Percentiles rank a stretch among this genome's conserved stretches.
These are phyloP conservation scores for Podaxis rugospora DNA, from an alignment of 768 basidiomycete species.

Conservation along the genomic window DNA sequence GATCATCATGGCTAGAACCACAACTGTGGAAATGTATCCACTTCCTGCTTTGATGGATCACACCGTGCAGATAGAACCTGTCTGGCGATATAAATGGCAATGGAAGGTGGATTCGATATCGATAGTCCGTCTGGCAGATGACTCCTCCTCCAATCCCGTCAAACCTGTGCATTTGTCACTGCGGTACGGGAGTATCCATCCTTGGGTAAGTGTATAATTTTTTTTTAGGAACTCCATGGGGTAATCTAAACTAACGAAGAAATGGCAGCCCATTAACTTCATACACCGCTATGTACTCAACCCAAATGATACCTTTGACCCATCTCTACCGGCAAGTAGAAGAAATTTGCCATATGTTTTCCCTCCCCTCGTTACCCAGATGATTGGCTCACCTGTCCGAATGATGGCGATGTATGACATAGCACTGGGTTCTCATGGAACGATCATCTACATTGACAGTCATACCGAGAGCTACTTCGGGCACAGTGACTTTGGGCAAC, in stretches of 20 bases:
- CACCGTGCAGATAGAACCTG: slow-evolving; percentile 31
- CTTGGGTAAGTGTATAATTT: slow-evolving; percentile 38
- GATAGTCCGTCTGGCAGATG: slow-evolving; percentile 21
- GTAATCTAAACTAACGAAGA: neutral
- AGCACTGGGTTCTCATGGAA: slow-evolving; percentile 53
- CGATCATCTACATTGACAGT: slow-evolving; percentile 63
- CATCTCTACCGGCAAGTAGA: slow-evolving; percentile 18
- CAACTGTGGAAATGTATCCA: slow-evolving; percentile 39
- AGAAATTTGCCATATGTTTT: slow-evolving; percentile 44
- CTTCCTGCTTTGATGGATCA: slow-evolving; percentile 21
- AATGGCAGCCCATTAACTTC: slow-evolving; percentile 51
- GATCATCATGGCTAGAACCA: slow-evolving; percentile 40
- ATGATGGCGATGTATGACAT: slow-evolving; percentile 52
- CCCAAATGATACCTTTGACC: slow-evolving; percentile 36
- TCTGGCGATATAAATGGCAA: slow-evolving; percentile 44
- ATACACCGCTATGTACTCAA: slow-evolving; percentile 57
- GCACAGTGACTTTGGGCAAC: slow-evolving; percentile 48
- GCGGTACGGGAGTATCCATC: slow-evolving; percentile 56
- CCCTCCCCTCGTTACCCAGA: slow-evolving; percentile 30
- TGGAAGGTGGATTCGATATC: slow-evolving; percentile 53
- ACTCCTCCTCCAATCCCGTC: neutral
- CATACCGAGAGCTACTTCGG: slow-evolving; percentile 49
- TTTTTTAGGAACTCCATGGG: neutral
- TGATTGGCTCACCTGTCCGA: slow-evolving; percentile 51
- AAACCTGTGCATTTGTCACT: slow-evolving; percentile 42